phyloP scores from a whole-genome alignment of 345 rosid species.

The Murraya koenigii region DNA sequence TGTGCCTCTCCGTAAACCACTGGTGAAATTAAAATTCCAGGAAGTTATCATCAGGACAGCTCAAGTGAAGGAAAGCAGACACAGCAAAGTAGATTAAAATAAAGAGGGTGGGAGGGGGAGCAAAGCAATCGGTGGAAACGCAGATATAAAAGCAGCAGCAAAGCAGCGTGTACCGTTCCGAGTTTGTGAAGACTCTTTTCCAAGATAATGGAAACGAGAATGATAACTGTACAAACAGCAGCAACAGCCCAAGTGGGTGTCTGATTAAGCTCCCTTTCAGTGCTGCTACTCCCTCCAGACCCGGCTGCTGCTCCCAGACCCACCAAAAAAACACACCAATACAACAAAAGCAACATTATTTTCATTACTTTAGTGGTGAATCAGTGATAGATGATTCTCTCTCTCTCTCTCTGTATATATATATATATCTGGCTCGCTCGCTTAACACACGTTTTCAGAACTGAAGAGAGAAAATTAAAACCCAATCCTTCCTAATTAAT shows the following conservation, averaged over 20 bases:
- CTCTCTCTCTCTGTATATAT: too few relatives aligned
- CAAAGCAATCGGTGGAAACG: too few relatives aligned
- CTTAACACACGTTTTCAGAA: too few relatives aligned
- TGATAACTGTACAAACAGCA: constrained; percentile 69
- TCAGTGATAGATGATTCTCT: too few relatives aligned
- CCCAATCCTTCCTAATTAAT: too few relatives aligned
- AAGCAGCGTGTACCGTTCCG: constrained; percentile 41
- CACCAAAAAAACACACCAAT: constrained; percentile 13
- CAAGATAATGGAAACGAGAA: constrained; percentile 65
- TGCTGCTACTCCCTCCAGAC: constrained; percentile 21
- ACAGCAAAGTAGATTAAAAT: not conserved
- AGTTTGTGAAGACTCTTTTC: constrained; percentile 75
- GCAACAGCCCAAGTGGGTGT: constrained; percentile 99
- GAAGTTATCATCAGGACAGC: not conserved
- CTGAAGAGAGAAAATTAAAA: too few relatives aligned
- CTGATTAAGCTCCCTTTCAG: constrained; percentile 55
- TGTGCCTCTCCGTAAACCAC: constrained; percentile 78
- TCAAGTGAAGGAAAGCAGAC: not conserved
- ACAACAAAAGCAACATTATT: constrained; percentile 15
- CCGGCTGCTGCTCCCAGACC: constrained; percentile 22
- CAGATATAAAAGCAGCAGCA: not conserved
- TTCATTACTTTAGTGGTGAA: not conserved
- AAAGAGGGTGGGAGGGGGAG: not conserved
- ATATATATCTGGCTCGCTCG: too few relatives aligned
- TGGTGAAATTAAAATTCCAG: constrained; percentile 22